Base-by-base conservation (phyloP, 2,329 filamentous ascomycete species). In the Colletotrichum tropicicola region DNA sequence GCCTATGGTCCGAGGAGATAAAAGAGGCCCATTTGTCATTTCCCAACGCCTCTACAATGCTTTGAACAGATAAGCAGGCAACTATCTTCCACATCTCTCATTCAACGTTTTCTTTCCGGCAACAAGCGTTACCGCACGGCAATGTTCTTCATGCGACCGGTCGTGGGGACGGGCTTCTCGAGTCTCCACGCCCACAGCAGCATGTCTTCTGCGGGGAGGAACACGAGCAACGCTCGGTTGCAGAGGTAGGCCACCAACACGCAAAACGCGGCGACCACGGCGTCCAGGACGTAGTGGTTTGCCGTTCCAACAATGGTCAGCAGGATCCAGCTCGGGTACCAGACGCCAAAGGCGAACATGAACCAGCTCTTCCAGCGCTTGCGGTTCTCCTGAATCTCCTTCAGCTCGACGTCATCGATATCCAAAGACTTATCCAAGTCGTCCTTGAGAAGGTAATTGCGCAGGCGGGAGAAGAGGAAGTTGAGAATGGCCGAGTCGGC, bases 251-350 rank as follows among this genome's bases (percentile, higher is more conserved):
- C 87, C 9, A 90, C 68, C 0, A 80, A 79, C 48, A 89, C 90
- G 3, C 92, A 88, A 17, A 85, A 69, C 1, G 85, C 83, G 0
- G 89, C 89, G 1, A 88, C 89, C 19, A 90, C 80, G 0, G 90
- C 89, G 74, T 92, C 90, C 5, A 92, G 80, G 48, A 91, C 84
- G 73, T 91, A 84, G 69, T 84, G 87, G 70, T 90, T 90, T 32
- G 87, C 87, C 0, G 87, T 89, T 15, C 87, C 83, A 27, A 90
- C 83, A 64, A 90, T 89, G 28, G 83, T 84, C 0, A 83, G 78
- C 51, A 89, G 71, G 54, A 88, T 85, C 70, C 85, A 81, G 5
- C 74, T 69, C 2, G 86, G 86, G 70, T 88, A 88, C 48, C 78
- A 75, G 17, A 87, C 62, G 28, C 85, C 85, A 15, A 85, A 51